Conservation (phyloP, 225 moss, liverwort and hornwort species). For the Physcomitrium patens region DNA sequence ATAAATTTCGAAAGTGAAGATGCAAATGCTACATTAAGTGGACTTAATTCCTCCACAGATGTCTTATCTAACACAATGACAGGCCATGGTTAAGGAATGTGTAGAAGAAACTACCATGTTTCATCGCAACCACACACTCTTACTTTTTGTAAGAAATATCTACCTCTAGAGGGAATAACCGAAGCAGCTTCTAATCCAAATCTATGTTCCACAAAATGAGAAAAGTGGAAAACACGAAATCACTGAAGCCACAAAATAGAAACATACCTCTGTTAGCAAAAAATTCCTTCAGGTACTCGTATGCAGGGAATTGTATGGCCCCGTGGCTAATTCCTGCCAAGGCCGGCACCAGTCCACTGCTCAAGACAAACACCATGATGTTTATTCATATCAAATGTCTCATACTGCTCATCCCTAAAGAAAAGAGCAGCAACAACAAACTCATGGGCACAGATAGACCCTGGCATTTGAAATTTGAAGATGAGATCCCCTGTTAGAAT, state of each 20-base stretch:
- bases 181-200: slow-evolving; percentile 12
- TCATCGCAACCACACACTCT: not conserved
- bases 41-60: slow-evolving; percentile 72
- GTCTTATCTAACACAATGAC: slow-evolving; percentile 65
- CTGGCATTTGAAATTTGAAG: not conserved
- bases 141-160: slow-evolving; percentile 2
- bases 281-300: slow-evolving; percentile 86
- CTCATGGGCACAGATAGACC: slow-evolving; percentile 10
- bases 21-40: slow-evolving; percentile 81
- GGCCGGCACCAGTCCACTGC: slow-evolving; percentile 98
- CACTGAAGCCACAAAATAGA: not conserved
- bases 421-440: not conserved
- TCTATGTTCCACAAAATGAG: not conserved
- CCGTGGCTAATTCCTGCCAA: slow-evolving; percentile 99
- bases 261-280: slow-evolving; percentile 74
- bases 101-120: not conserved
- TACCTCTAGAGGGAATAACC: slow-evolving; percentile 15
- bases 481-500: not conserved
- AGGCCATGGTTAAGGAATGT: slow-evolving; percentile 28
- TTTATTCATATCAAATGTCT: slow-evolving; percentile 36
- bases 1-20: slow-evolving; percentile 91
- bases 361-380: slow-evolving; percentile 48
- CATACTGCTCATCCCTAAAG: not conserved
- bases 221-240: too few relatives aligned
- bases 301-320: slow-evolving; percentile 98